A percentile compares a stretch with the other conserved stretches of the same genome.
phyloP scores from a whole-genome alignment of 2,329 filamentous ascomycete genomes.

The Fusarium vanettenii region DNA sequence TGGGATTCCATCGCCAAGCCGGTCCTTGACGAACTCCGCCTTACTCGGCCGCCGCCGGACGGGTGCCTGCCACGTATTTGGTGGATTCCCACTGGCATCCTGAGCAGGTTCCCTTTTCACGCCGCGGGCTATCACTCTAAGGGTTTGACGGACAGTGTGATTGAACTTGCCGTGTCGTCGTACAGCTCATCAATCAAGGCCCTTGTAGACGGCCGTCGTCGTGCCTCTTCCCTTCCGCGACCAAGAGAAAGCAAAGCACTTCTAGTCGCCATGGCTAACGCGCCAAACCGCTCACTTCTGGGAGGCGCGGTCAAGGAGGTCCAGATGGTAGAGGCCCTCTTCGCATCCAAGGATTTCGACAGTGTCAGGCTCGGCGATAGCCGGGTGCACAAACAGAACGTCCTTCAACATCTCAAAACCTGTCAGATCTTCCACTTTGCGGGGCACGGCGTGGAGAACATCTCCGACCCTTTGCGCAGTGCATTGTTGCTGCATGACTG shows the following conservation, averaged over 20 bases:
- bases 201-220: neutral
- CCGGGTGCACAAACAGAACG: neutral
- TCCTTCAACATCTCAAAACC: neutral
- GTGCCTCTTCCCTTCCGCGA: neutral
- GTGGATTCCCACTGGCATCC: neutral
- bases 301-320: neutral
- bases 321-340: neutral
- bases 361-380: neutral
- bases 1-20: neutral
- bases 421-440: neutral
- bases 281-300: neutral
- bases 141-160: neutral
- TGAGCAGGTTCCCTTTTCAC: neutral
- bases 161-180: neutral
- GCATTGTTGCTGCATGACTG: neutral
- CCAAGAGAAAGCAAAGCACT: neutral
- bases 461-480: neutral
- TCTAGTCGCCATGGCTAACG: neutral
- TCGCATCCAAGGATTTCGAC: neutral
- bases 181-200: neutral
- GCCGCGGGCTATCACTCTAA: neutral
- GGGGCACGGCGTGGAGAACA: neutral
- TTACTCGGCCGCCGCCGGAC: neutral
- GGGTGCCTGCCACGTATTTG: neutral
- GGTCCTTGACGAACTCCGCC: neutral